Base-by-base conservation (phyloP, 1,139 yeast genomes). In the Diutina scorzettiae region DNA sequence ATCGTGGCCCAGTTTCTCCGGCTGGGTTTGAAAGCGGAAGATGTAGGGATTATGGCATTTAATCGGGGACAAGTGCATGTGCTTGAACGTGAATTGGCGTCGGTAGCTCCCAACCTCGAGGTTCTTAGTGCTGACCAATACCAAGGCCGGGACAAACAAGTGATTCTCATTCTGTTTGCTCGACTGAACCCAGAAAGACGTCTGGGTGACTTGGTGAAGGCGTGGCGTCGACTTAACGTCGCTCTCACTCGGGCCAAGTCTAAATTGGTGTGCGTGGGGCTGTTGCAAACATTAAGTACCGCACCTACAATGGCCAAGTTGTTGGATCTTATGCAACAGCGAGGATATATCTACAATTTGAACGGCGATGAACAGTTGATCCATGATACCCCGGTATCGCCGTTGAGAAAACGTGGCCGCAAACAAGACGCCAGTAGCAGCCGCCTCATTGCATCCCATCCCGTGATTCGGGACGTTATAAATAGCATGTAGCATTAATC, bases 91-190 rank as follows among this genome's bases (percentile, higher is more conserved):
- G 57, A 62, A 24, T n/a, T 32, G 4, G 8, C n/a, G 14, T 12
- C 37, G 14, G 62, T 82, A 33, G 47, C 57, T 0, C 55, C 59
- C 3, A 72, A 66, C 0, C 62, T 91, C 32, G 97, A 91, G 51
- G 71, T 85, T 21, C 64, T 91, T 46, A 93, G 98, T 0, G 97
- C 96, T 0, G 99, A 93, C 58, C 91, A 85, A 49, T 91, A 83
- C 50, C 98, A 93, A 60, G 99, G 98, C 0, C 71, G 96, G 44
- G 99, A 93, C 57, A 91, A 87, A 57, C 93, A 87, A 42, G 81
- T 95, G 52, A 78, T 93, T 12, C 75, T 93, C 2, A 77, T 93
- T 5, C 87, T 97, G 1, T 62, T 91, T 49, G 97, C 89, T 3
- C 67, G 96, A 39, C 81, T 95, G 2, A 91, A 89, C 54, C 63